Conservation (phyloP, 1,284 basidiomycete species). For the Acaromyces ingoldii region DNA sequence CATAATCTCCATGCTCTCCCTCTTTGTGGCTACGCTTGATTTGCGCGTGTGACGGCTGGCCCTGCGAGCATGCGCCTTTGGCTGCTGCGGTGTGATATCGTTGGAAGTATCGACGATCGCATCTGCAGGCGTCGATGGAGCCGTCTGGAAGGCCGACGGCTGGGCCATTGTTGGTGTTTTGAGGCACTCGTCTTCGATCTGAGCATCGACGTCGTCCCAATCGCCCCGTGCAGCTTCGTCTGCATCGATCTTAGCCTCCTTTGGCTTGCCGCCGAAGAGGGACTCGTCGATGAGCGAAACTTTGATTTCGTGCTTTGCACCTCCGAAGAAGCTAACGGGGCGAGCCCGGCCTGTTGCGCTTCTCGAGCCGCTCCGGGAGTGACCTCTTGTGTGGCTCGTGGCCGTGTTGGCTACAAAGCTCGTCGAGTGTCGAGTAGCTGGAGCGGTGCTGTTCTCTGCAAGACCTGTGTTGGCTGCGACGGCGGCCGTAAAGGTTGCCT, state of each 20-base stretch:
- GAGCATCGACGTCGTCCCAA: no score
- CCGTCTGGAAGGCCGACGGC: background rate
- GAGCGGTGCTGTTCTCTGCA: background rate
- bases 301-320: no score
- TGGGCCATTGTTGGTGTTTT: background rate
- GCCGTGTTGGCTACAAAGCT: slow-evolving; percentile 3
- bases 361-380: slow-evolving; percentile 4
- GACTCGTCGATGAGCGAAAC: no score
- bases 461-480: background rate
- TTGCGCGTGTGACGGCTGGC: slow-evolving; percentile 35
- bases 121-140: slow-evolving; percentile 4
- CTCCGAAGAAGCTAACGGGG: background rate
- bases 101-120: background rate
- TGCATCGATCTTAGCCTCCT: no score
- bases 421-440: background rate
- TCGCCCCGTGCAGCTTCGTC: no score
- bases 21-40: slow-evolving; percentile 32
- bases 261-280: no score
- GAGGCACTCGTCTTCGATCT: no score
- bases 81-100: background rate
- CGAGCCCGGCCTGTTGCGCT: slow-evolving; percentile 5
- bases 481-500: slow-evolving; percentile 2
- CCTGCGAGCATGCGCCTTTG: slow-evolving; percentile 18
- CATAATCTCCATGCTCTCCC: slow-evolving; percentile 48
- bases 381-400: background rate